A percentile compares a stretch with the other conserved stretches of the same genome.
Conservation (phyloP, 2,329 filamentous ascomycete genomes). For the Ophiostoma ips region DNA sequence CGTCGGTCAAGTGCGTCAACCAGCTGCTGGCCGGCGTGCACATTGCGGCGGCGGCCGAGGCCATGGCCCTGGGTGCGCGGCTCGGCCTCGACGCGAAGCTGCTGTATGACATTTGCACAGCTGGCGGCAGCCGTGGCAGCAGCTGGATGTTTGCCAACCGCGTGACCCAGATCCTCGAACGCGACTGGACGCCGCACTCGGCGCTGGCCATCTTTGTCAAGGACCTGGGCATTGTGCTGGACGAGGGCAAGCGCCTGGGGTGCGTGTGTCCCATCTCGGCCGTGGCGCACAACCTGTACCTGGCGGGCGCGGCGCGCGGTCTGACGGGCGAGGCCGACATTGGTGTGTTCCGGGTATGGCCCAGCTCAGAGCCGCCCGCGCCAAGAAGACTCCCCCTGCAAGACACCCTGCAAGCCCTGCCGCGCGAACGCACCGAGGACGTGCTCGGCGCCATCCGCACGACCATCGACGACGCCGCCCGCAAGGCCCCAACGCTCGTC, state of each 20-base stretch:
- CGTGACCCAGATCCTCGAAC: slow-evolving; percentile 22
- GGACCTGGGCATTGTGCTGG: slow-evolving; percentile 21
- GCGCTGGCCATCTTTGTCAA: slow-evolving; percentile 24
- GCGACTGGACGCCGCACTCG: slow-evolving; percentile 19
- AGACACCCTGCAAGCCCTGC: neutral
- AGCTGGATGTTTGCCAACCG: slow-evolving; percentile 26
- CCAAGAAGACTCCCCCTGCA: neutral
- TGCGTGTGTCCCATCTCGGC: slow-evolving; percentile 19
- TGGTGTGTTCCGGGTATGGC: slow-evolving; percentile 23
- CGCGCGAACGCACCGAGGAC: neutral
- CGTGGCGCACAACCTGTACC: slow-evolving; percentile 20
- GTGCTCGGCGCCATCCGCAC: neutral
- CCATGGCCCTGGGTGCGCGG: slow-evolving; percentile 39
- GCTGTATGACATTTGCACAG: slow-evolving; percentile 32
- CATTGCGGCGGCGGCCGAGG: slow-evolving; percentile 40
- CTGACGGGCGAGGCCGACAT: slow-evolving; percentile 22
- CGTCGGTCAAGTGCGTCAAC: slow-evolving; percentile 44
- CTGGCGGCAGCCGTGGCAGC: slow-evolving; percentile 21
- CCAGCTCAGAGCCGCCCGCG: neutral
- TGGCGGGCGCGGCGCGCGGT: slow-evolving; percentile 21
- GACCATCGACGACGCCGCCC: neutral
- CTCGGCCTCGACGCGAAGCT: slow-evolving; percentile 37
- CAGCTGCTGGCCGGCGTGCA: slow-evolving; percentile 45
- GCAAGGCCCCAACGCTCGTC: slow-evolving; percentile 15
- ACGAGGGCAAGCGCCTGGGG: slow-evolving; percentile 20